Percentiles rank a stretch among this genome's conserved stretches.
These are phyloP conservation scores for Ustanciosporium gigantosporum DNA, from an alignment of 1,284 basidiomycete genomes.

Conservation along the genomic window DNA sequence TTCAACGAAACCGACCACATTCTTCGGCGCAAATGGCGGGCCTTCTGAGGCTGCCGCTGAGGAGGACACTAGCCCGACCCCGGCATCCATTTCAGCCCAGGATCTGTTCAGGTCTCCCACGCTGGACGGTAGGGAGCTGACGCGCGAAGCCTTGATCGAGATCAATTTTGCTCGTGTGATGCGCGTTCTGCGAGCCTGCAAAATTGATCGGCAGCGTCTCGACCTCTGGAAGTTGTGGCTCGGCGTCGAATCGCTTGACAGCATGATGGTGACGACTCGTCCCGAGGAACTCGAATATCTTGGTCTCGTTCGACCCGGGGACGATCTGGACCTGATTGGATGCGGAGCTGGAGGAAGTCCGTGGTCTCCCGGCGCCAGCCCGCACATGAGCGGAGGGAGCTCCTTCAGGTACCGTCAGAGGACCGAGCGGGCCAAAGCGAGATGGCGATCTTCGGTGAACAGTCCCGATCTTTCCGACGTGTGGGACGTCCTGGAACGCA, in stretches of 20 bases:
- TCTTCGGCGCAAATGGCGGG: background rate
- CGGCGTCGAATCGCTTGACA: conserved; percentile 31
- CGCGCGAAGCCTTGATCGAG: conserved; percentile 52
- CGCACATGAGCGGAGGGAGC: conserved; percentile 27
- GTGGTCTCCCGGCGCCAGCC: background rate
- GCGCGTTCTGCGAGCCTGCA: conserved; percentile 49
- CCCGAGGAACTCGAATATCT: conserved; percentile 25
- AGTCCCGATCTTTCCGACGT: conserved; percentile 42
- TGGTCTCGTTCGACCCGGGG: conserved; percentile 10
- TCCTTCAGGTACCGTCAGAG: conserved; percentile 29
- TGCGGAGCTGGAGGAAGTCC: background rate
- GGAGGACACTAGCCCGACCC: background rate
- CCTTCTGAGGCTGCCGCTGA: background rate
- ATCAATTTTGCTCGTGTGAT: conserved; percentile 49
- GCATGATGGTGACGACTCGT: conserved; percentile 14
- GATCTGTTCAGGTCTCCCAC: conserved; percentile 11
- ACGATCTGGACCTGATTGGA: background rate
- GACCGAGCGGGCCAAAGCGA: conserved; percentile 14
- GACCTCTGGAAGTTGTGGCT: conserved; percentile 58
- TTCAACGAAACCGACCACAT: background rate
- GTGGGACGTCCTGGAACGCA: conserved; percentile 52
- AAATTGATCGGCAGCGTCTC: conserved; percentile 51
- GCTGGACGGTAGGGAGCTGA: conserved; percentile 32
- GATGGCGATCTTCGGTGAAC: conserved; percentile 23
- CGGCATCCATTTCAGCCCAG: conserved; percentile 1